These are phyloP conservation scores for Metschnikowia borealis DNA, from an alignment of 805 yeast species.

Conservation along the genomic window DNA sequence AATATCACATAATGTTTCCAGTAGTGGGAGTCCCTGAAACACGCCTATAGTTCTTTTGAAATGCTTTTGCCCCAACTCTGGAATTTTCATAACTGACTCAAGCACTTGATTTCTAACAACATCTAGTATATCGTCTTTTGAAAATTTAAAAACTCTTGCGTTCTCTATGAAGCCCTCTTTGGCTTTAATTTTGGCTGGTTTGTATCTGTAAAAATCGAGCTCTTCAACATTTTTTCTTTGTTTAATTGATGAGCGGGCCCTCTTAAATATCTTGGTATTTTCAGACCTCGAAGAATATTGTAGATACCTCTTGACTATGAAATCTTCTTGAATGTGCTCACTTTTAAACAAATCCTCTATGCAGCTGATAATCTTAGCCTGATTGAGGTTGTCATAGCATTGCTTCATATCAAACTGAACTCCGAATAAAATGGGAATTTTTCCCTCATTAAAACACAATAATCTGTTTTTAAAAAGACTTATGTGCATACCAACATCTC, in stretches of 20 bases:
- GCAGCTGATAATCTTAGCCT: conserved; percentile 34
- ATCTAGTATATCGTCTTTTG: conserved; percentile 41
- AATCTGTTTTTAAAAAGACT: conserved; percentile 31
- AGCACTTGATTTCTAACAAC: conserved; percentile 51
- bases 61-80: conserved; percentile 27
- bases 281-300: neutral
- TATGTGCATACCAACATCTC: conserved; percentile 42
- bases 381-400: conserved; percentile 74
- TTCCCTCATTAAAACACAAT: conserved; percentile 4
- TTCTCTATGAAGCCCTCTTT: conserved; percentile 24
- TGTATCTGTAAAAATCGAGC: neutral
- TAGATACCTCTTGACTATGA: conserved; percentile 8
- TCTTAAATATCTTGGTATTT: neutral
- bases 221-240: conserved; percentile 1
- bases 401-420: conserved; percentile 72
- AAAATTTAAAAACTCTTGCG: conserved; percentile 31
- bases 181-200: neutral
- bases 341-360: conserved; percentile 23
- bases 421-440: conserved; percentile 40
- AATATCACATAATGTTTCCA: conserved; percentile 70
- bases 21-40: conserved; percentile 80
- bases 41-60: conserved; percentile 60
- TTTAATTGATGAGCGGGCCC: neutral
- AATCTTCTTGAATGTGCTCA: conserved; percentile 12
- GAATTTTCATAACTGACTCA: conserved; percentile 43